Evolutionary conservation across 2,329 filamentous ascomycete genomes (phyloP).

Genomic region (Metarhizium robertsii): DNA sequence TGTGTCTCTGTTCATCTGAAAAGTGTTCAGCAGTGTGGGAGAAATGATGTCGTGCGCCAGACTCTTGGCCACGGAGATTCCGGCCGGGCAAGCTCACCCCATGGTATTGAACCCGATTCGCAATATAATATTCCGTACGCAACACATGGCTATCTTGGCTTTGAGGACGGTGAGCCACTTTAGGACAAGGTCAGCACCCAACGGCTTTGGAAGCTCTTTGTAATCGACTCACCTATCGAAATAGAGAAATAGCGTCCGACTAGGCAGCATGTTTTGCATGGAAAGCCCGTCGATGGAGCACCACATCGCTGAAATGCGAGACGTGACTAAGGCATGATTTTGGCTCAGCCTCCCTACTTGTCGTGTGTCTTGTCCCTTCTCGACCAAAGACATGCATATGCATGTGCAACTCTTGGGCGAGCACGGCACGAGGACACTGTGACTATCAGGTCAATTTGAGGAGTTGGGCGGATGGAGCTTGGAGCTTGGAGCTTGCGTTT

Average conservation of each 20-base stretch:
- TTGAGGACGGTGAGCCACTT: neutral
- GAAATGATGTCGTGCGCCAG: neutral
- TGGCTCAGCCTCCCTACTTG: neutral
- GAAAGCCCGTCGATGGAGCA: too few relatives aligned
- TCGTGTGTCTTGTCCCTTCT: neutral
- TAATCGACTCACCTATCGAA: neutral
- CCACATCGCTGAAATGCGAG: too few relatives aligned
- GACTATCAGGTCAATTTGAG: too few relatives aligned
- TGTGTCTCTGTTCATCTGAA: neutral
- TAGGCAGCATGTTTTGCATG: neutral
- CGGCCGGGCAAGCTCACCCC: neutral
- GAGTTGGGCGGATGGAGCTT: too few relatives aligned
- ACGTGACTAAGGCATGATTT: too few relatives aligned
- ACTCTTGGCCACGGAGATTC: too few relatives aligned
- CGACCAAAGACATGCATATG: too few relatives aligned
- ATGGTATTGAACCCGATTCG: neutral
- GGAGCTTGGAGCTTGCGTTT: neutral
- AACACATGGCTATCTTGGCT: neutral
- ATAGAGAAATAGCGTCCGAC: too few relatives aligned
- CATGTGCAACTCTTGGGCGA: too few relatives aligned
- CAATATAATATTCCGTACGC: too few relatives aligned
- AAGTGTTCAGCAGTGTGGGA: neutral
- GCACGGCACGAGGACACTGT: too few relatives aligned
- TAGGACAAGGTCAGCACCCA: neutral
- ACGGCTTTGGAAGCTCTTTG: neutral